Base-by-base conservation (phyloP, 1,284 basidiomycete species). In the Sutorius eximius region DNA sequence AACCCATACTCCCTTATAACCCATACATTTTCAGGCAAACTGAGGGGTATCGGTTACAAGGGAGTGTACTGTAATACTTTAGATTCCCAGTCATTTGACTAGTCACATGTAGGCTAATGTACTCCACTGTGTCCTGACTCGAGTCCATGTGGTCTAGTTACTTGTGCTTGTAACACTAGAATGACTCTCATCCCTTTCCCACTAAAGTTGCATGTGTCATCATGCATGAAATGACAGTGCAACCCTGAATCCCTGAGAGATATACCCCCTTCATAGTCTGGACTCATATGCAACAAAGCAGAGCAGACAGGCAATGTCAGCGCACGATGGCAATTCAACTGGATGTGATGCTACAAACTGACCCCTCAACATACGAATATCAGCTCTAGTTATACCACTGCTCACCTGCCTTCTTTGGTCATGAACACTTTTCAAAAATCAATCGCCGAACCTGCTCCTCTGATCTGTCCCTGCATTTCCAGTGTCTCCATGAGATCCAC, bases 401-500 rank as follows among this genome's bases (percentile, higher is more conserved):
- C 61, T 56, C 52, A 62, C 62, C 61, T 48, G 2, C n/a, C 50
- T 56, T 57, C 42, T 65, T 59, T 0, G 11, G 5, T 16, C 38
- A 16, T 8, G 1, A 5, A 13, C 66, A 69, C 16, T 54, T 48
- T 6, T 54, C 55, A 10, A 55, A 16, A 49, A 66, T 56, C 40
- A 69, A 20, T 4, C 29, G 15, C 27, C 54, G 52, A 36, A 66
- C 45, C 5, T 27, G 51, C 29, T 57, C 57, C n/a, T 61, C 58
- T 2, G 65, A 69, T 0, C 8, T 15, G 0, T 63, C 56, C 18
- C 65, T 55, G 20, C 52, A 56, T 41, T 63, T 61, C 32, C 53
- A 66, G 30, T 2, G 18, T 32, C 5, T 57, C 29, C 3, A 45
- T 30, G 2, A 57, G 55, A 38, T 53, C 64, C 11, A 49, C 58